Percentiles rank a stretch among this genome's conserved stretches.
phyloP scores from a whole-genome alignment of 208 protist genomes.

The Dictyostelium gargantuum region DNA sequence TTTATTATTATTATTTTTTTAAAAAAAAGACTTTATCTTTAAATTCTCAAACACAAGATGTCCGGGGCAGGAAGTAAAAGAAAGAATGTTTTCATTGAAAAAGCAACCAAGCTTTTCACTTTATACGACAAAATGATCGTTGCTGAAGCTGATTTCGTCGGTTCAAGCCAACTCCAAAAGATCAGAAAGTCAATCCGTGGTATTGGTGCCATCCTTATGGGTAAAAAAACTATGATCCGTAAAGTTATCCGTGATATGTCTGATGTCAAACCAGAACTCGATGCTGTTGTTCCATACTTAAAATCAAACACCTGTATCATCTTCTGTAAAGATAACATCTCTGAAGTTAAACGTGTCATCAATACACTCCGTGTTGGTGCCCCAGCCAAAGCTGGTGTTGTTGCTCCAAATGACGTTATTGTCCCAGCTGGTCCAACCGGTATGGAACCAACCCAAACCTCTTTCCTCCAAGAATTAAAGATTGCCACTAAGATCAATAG shows the following conservation, averaged over 20 bases:
- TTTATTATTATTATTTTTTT: not conserved
- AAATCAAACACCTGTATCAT: conserved; percentile 97
- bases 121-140: conserved; percentile 96
- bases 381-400: conserved; percentile 96
- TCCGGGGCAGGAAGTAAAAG: conserved; percentile 72
- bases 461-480: conserved; percentile 99
- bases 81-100: conserved; percentile 91
- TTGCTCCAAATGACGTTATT: conserved; percentile 96
- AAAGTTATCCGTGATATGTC: conserved; percentile 92
- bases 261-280: conserved; percentile 79
- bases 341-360: conserved; percentile 90
- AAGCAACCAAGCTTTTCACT: conserved; percentile 90
- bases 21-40: conserved; percentile 45
- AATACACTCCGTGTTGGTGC: conserved; percentile 89
- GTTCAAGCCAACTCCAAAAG: conserved; percentile 96
- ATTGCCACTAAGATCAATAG: conserved; percentile 99
- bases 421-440: conserved; percentile 96
- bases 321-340: conserved; percentile 97
- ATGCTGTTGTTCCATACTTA: conserved; percentile 87
- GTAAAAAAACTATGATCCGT: conserved; percentile 98
- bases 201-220: conserved; percentile 96
- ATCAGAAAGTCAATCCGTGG: conserved; percentile 95
- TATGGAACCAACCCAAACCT: conserved; percentile 97
- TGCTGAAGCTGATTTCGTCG: conserved; percentile 97
- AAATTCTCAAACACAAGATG: conserved; percentile 64